These are phyloP conservation scores for Fragaria nilgerrensis DNA, from an alignment of 306 rosid species.

Conservation along the genomic window DNA sequence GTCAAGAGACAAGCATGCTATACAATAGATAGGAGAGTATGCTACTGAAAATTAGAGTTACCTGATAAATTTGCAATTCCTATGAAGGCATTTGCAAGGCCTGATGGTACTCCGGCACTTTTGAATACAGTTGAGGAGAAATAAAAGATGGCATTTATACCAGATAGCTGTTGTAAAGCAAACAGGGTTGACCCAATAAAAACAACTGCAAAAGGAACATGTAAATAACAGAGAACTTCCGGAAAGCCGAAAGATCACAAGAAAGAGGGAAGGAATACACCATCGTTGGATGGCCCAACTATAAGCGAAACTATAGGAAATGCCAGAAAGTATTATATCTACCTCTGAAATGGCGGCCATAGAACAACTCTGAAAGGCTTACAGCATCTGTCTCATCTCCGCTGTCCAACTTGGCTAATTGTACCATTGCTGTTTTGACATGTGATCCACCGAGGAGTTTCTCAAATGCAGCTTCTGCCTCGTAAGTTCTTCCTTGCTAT, in stretches of 20 bases:
- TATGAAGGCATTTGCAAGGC: constrained; percentile 74
- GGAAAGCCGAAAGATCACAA: constrained; percentile 30
- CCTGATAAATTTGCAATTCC: constrained; percentile 86
- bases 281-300: not conserved
- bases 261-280: constrained; percentile 8
- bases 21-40: constrained; percentile 13
- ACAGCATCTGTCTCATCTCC: constrained; percentile 75
- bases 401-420: constrained; percentile 67
- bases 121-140: constrained; percentile 97
- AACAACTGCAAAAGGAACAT: constrained; percentile 93
- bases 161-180: constrained; percentile 99
- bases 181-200: constrained; percentile 97
- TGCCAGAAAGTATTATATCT: constrained; percentile 13
- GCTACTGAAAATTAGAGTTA: constrained; percentile 27
- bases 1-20: constrained; percentile 26
- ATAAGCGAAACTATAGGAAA: not conserved
- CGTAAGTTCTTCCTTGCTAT: constrained; percentile 87
- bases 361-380: constrained; percentile 70
- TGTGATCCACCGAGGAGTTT: constrained; percentile 84
- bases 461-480: constrained; percentile 84
- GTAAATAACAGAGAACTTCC: constrained; percentile 58
- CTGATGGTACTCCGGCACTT: constrained; percentile 90
- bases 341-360: constrained; percentile 88
- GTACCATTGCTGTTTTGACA: constrained; percentile 80
- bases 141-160: constrained; percentile 95